Evolutionary conservation across 2,329 filamentous ascomycete genomes (phyloP).

Genomic region (Chrysosporium queenslandicum): DNA sequence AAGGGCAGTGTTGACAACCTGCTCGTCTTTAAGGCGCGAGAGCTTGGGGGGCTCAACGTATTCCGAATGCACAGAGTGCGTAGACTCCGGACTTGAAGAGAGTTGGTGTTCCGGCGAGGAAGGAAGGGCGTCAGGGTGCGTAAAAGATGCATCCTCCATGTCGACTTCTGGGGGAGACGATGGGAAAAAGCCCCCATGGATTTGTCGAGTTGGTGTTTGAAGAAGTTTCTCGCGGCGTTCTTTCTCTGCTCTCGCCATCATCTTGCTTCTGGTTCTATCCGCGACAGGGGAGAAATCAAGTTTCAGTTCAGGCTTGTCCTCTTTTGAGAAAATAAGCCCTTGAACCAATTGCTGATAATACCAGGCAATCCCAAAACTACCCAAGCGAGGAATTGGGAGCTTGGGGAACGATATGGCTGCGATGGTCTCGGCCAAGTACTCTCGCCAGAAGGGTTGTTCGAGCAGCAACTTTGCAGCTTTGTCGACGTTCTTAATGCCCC

Average conservation of each 20-base stretch:
- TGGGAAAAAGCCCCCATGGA: neutral
- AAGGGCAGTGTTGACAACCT: constrained; percentile 14
- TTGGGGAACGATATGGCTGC: neutral
- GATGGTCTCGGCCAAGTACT: neutral
- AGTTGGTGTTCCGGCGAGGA: neutral
- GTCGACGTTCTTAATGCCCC: neutral
- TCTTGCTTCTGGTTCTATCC: neutral
- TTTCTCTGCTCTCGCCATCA: neutral
- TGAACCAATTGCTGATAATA: neutral
- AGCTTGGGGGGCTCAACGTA: neutral
- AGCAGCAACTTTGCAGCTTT: neutral
- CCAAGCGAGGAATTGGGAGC: neutral
- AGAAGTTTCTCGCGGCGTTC: neutral
- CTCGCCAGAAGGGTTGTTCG: neutral
- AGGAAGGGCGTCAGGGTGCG: neutral
- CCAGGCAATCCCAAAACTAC: neutral
- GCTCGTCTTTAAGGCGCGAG: constrained; percentile 5
- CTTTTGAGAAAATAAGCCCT: neutral
- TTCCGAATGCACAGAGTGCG: neutral
- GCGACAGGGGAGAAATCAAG: neutral
- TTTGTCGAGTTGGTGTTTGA: neutral
- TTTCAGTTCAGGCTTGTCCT: neutral
- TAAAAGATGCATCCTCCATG: neutral
- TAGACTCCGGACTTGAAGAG: neutral
- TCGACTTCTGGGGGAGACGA: neutral